These are phyloP conservation scores for Aspergillus sp. DNA, from an alignment of 2,329 filamentous ascomycete genomes.

Conservation along the genomic window DNA sequence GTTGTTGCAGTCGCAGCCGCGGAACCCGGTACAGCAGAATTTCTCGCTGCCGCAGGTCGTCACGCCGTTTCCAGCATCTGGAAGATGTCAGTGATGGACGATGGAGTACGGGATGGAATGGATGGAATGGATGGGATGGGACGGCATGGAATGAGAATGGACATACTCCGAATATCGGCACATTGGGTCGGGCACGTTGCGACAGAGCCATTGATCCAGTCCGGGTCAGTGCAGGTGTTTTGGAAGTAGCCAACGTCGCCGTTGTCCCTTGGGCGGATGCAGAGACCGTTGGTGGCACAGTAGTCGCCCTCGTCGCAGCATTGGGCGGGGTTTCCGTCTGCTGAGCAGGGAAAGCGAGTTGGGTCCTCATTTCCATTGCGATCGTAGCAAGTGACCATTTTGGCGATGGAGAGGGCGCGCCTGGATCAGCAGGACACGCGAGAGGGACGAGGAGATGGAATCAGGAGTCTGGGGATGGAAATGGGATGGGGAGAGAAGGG, in stretches of 20 bases:
- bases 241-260: background rate
- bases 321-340: background rate
- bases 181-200: background rate
- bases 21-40: slow-evolving; percentile 4
- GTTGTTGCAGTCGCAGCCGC: slow-evolving; percentile 10
- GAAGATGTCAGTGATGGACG: background rate
- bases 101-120: background rate
- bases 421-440: background rate
- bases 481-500: background rate
- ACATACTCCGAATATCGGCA: slow-evolving; percentile 1
- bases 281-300: slow-evolving; percentile 7
- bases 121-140: background rate
- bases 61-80: slow-evolving; percentile 5
- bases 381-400: background rate
- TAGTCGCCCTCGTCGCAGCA: slow-evolving; percentile 1
- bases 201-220: background rate
- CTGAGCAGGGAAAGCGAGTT: background rate
- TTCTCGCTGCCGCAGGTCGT: background rate
- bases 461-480: background rate
- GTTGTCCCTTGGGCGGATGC: background rate
- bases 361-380: background rate
- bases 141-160: background rate
- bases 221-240: background rate
- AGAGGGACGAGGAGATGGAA: background rate
- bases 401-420: background rate